phyloP scores from a whole-genome alignment of 441 rosid genomes.

The Lepidium campestre region DNA sequence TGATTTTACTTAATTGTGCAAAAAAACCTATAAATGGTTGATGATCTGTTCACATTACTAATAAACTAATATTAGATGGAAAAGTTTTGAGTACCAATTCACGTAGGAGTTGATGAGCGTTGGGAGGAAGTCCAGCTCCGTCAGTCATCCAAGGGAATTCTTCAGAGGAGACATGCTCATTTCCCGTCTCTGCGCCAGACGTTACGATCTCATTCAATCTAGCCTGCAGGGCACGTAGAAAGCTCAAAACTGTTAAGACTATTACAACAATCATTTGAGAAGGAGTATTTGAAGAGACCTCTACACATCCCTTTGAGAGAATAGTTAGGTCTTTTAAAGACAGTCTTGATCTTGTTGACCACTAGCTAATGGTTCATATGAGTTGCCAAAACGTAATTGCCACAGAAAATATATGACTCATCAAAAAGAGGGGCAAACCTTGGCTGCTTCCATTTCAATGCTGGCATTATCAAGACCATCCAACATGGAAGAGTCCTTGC shows the following conservation, averaged over 20 bases:
- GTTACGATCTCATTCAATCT: conserved; percentile 88
- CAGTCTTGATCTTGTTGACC: neutral
- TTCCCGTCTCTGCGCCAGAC: conserved; percentile 44
- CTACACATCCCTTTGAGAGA: neutral
- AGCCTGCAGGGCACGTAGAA: conserved; percentile 46
- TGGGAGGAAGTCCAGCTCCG: conserved; percentile 94
- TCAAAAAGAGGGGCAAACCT: conserved; percentile 49
- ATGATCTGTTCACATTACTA: neutral
- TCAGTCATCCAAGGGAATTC: conserved; percentile 97
- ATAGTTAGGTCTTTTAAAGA: neutral
- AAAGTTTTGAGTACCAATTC: conserved; percentile 53
- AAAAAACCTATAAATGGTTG: neutral
- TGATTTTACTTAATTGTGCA: neutral
- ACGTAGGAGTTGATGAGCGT: conserved; percentile 80
- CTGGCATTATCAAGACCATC: conserved; percentile 99
- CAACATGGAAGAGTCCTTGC: conserved; percentile 99
- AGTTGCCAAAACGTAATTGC: neutral
- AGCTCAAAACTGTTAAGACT: neutral
- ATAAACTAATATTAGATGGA: conserved; percentile 5
- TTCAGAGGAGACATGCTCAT: conserved; percentile 44
- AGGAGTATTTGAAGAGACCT: neutral
- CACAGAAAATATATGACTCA: neutral
- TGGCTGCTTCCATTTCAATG: conserved; percentile 94
- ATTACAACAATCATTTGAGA: neutral
- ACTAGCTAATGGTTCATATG: neutral